These are phyloP conservation scores for Xylaria digitata DNA, from an alignment of 2,329 filamentous ascomycete species.

Conservation along the genomic window DNA sequence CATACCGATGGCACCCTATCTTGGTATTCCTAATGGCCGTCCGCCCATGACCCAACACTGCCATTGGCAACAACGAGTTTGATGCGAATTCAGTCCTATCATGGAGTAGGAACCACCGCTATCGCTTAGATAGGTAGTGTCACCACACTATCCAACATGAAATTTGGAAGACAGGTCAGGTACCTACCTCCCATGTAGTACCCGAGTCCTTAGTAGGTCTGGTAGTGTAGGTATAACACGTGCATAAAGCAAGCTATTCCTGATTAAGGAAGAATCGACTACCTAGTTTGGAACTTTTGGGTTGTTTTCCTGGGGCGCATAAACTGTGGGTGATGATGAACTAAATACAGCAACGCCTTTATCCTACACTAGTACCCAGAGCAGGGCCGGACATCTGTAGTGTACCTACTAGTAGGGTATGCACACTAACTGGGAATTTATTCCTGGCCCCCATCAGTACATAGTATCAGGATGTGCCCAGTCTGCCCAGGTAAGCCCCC, in stretches of 20 bases:
- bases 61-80: constrained; percentile 11
- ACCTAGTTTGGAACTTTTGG: not conserved
- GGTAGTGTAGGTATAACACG: not conserved
- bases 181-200: not conserved
- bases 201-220: too few species aligned
- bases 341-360: constrained; percentile 16
- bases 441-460: constrained; percentile 10
- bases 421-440: constrained; percentile 1
- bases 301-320: constrained; percentile 3
- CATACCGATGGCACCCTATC: constrained; percentile 18
- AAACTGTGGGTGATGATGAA: constrained; percentile 13
- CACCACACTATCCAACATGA: not conserved
- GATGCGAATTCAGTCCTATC: not conserved
- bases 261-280: not conserved
- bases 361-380: not conserved
- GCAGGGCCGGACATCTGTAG: constrained; percentile 2
- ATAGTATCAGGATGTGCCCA: too few species aligned
- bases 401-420: not conserved
- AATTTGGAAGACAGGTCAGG: not conserved
- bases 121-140: constrained; percentile 2
- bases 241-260: not conserved
- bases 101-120: not conserved
- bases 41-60: constrained; percentile 1
- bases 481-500: too few species aligned
- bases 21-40: not conserved